Conservation (phyloP, 1,284 basidiomycete species). For the Sanghuangporus weigelae region DNA sequence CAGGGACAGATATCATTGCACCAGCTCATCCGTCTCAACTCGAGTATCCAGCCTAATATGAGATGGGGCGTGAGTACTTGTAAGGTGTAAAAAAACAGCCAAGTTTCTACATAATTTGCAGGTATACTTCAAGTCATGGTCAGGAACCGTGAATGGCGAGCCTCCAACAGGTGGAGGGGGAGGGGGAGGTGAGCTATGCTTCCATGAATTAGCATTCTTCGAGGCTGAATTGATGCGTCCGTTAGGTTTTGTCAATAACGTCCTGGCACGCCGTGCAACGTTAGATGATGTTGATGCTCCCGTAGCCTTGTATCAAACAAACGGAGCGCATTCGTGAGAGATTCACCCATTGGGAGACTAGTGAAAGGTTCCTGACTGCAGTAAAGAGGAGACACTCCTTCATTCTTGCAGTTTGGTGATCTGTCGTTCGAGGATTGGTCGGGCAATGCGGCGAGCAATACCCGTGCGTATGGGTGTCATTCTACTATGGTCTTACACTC, state of each 20-base stretch:
- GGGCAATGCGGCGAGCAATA: conserved; percentile 41
- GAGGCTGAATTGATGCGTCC: neutral
- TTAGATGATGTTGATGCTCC: conserved; percentile 43
- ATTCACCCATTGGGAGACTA: neutral
- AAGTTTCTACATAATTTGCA: conserved; percentile 51
- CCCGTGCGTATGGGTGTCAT: conserved; percentile 29
- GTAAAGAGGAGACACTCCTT: conserved; percentile 44
- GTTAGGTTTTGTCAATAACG: conserved; percentile 45
- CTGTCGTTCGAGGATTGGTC: conserved; percentile 43
- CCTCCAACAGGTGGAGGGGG: conserved; percentile 64
- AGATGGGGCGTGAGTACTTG: conserved; percentile 44
- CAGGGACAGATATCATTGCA: neutral
- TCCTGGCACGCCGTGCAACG: conserved; percentile 41
- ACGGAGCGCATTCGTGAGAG: conserved; percentile 41
- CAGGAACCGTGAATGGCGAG: conserved; percentile 45
- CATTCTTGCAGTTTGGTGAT: conserved; percentile 43
- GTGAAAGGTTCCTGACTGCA: neutral
- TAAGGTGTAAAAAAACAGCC: conserved; percentile 46
- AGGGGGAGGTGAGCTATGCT: conserved; percentile 40
- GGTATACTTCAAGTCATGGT: conserved; percentile 65
- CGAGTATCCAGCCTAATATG: conserved; percentile 51
- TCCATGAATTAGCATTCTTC: conserved; percentile 46
- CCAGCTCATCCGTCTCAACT: conserved; percentile 44
- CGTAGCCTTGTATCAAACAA: conserved; percentile 49
- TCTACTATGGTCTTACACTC: neutral